Conservation (phyloP, 176 grass and related monocot species). For the Eleusine coracana region DNA sequence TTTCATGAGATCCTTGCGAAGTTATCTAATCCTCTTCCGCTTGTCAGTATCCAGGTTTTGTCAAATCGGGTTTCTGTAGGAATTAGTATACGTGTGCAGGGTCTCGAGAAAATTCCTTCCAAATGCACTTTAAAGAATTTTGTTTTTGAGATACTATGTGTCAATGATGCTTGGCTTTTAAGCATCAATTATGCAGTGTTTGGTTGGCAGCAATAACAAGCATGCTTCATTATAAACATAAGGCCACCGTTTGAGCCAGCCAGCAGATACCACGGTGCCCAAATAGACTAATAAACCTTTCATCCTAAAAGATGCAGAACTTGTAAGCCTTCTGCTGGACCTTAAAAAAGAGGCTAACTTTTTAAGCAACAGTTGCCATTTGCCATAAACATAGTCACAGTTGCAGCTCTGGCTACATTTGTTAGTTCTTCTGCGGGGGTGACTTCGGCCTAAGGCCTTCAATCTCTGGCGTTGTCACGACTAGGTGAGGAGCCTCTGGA, state of each 20-base stretch:
- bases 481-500: slow-evolving; percentile 85
- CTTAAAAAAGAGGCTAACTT: slow-evolving; percentile 22
- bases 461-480: slow-evolving; percentile 87
- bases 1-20: not conserved
- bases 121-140: not conserved
- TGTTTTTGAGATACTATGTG: not conserved
- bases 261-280: not conserved
- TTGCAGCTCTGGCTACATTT: slow-evolving; percentile 28
- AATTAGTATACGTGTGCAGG: not conserved
- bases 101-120: slow-evolving; percentile 17
- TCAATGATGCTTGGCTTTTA: no score
- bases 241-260: not conserved
- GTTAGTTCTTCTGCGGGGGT: slow-evolving; percentile 72
- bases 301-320: not conserved
- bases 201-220: no score
- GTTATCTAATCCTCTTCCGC: not conserved
- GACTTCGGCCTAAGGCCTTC: slow-evolving; percentile 85
- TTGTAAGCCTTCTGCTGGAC: slow-evolving; percentile 33
- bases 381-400: slow-evolving; percentile 3
- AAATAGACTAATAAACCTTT: not conserved
- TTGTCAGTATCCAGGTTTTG: slow-evolving; percentile 31
- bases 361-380: slow-evolving; percentile 34
- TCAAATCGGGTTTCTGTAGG: slow-evolving; percentile 28
- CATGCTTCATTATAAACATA: no score
- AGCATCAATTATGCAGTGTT: no score